phyloP scores from a whole-genome alignment of 2,329 filamentous ascomycete species.

The Cadophora luteo-olivacea region DNA sequence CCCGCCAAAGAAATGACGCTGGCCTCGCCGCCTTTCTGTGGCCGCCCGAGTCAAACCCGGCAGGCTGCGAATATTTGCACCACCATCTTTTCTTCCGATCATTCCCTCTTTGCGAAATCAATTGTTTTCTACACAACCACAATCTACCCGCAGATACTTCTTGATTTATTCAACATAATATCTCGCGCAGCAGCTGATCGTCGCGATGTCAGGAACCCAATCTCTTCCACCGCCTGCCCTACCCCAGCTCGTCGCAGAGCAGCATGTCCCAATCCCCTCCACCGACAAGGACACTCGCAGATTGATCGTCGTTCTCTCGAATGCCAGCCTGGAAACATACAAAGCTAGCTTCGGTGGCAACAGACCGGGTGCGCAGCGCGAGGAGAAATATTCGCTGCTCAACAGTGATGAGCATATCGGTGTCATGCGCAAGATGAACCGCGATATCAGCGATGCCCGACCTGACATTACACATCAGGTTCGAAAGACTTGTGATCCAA shows the following conservation, averaged over 20 bases:
- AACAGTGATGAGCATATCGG: constrained; percentile 99
- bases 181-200: constrained; percentile 34
- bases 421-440: constrained; percentile 99
- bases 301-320: constrained; percentile 93
- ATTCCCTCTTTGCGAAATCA: not conserved
- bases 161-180: constrained; percentile 36
- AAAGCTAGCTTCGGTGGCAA: constrained; percentile 80
- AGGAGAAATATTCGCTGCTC: constrained; percentile 96
- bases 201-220: constrained; percentile 74
- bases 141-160: not conserved
- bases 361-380: constrained; percentile 65
- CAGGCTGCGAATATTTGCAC: not conserved
- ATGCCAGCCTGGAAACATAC: constrained; percentile 97
- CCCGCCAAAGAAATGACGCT: constrained; percentile 8
- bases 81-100: not conserved
- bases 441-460: constrained; percentile 96
- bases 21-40: constrained; percentile 3
- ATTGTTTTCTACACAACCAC: constrained; percentile 16
- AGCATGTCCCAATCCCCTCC: constrained; percentile 81
- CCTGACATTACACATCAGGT: constrained; percentile 99
- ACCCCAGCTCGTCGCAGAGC: constrained; percentile 91
- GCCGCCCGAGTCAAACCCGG: not conserved
- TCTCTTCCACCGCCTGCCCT: constrained; percentile 91
- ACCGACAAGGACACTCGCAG: constrained; percentile 91
- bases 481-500: constrained; percentile 47